Percentiles rank a stretch among this genome's conserved stretches.
Evolutionary conservation across 495 filamentous ascomycete species (phyloP).

Genomic region (Penicillium tannophilum): DNA sequence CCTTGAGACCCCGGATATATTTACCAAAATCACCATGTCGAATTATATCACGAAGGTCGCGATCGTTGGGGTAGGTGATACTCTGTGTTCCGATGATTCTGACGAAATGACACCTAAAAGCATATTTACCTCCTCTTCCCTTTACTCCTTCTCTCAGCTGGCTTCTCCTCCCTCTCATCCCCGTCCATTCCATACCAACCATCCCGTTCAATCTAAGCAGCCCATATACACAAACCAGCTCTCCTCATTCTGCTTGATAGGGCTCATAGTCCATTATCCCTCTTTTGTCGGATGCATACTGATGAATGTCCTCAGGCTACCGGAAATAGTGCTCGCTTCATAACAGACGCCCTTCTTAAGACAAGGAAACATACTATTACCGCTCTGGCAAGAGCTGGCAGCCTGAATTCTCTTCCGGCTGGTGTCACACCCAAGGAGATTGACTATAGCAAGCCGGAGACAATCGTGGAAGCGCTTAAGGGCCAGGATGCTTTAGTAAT

Average conservation of each 20-base stretch:
- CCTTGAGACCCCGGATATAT: neutral
- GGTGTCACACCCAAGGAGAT: slow-evolving; percentile 46
- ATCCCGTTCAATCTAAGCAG: too few species aligned
- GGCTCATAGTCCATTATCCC: too few species aligned
- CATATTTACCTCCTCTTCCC: too few species aligned
- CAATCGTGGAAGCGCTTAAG: slow-evolving; percentile 45
- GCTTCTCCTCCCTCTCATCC: too few species aligned
- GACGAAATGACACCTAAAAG: too few species aligned
- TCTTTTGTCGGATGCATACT: neutral
- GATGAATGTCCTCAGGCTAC: slow-evolving; percentile 46
- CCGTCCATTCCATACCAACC: too few species aligned
- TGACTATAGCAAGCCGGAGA: slow-evolving; percentile 48
- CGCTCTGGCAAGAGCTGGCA: slow-evolving; percentile 50
- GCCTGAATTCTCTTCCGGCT: slow-evolving; percentile 39
- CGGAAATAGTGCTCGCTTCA: slow-evolving; percentile 57
- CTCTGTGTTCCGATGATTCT: neutral
- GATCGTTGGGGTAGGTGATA: slow-evolving; percentile 17
- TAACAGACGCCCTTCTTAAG: slow-evolving; percentile 51
- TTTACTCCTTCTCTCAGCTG: too few species aligned
- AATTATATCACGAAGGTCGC: slow-evolving; percentile 22
- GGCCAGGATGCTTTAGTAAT: slow-evolving; percentile 63
- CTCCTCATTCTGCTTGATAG: too few species aligned
- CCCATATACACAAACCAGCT: too few species aligned
- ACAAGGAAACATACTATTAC: slow-evolving; percentile 55
- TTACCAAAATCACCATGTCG: slow-evolving; percentile 7